Conservation (phyloP, 176 grass and related monocot genomes). For the Saccharum officinarum region DNA sequence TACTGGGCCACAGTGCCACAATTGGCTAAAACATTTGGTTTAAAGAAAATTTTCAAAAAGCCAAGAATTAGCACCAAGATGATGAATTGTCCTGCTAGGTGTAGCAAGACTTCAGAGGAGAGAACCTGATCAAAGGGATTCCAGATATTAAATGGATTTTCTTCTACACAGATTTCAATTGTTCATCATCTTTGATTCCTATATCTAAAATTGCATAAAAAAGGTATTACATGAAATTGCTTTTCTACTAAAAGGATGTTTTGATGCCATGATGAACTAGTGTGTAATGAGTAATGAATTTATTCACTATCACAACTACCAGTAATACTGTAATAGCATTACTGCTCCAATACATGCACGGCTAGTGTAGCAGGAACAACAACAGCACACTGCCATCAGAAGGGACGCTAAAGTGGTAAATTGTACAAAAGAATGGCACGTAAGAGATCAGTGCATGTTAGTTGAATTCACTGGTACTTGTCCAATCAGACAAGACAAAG, state of each 20-base stretch:
- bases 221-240: background rate
- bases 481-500: slow-evolving; percentile 1
- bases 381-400: background rate
- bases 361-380: slow-evolving; percentile 8
- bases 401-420: slow-evolving; percentile 8
- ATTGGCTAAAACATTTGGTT: background rate
- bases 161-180: background rate
- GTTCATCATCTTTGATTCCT: background rate
- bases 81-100: background rate
- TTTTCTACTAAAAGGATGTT: background rate
- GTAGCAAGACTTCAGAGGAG: background rate
- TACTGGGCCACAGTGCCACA: background rate
- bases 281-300: background rate
- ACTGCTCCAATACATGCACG: slow-evolving; percentile 3
- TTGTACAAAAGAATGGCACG: background rate
- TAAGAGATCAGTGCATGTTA: background rate
- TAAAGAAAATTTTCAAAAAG: background rate
- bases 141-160: background rate
- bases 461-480: background rate
- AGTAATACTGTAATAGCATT: background rate
- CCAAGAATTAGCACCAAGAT: background rate
- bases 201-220: background rate
- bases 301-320: background rate
- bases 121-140: background rate
- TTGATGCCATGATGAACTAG: background rate